These are phyloP conservation scores for Crithidia sp. DNA, from an alignment of 208 protist genomes.

Conservation along the genomic window DNA sequence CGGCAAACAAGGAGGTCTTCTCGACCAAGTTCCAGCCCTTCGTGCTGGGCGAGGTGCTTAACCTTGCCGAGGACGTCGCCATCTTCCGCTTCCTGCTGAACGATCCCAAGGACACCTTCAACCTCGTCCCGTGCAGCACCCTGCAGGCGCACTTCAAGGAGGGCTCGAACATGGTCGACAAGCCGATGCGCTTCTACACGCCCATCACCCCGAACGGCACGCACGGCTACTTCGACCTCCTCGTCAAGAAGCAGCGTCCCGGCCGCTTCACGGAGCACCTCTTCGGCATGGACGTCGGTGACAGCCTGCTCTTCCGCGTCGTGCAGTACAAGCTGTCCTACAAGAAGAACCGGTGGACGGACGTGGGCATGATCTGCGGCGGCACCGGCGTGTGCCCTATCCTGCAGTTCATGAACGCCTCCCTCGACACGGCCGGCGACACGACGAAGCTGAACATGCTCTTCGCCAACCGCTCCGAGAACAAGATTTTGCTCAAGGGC, in stretches of 20 bases:
- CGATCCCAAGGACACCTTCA: slow-evolving; percentile 65
- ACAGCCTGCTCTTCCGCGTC: slow-evolving; percentile 78
- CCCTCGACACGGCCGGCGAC: slow-evolving; percentile 81
- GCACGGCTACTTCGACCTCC: slow-evolving; percentile 90
- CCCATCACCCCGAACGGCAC: slow-evolving; percentile 88
- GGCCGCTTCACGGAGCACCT: slow-evolving; percentile 89
- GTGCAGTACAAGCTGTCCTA: slow-evolving; percentile 88
- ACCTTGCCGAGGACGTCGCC: slow-evolving; percentile 85
- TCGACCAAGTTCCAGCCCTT: slow-evolving; percentile 79
- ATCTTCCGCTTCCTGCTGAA: slow-evolving; percentile 89
- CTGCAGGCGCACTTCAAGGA: slow-evolving; percentile 86
- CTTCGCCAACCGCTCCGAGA: slow-evolving; percentile 92
- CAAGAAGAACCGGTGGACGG: slow-evolving; percentile 73
- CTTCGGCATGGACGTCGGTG: slow-evolving; percentile 83
- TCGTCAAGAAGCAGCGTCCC: slow-evolving; percentile 84
- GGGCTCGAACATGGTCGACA: slow-evolving; percentile 78
- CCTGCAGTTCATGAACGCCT: slow-evolving; percentile 90
- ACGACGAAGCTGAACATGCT: slow-evolving; percentile 84
- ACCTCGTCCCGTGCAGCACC: slow-evolving; percentile 80
- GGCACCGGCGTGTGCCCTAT: slow-evolving; percentile 94
- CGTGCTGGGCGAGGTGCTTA: slow-evolving; percentile 85
- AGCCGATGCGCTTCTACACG: slow-evolving; percentile 92
- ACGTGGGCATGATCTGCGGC: slow-evolving; percentile 90
- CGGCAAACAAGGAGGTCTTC: slow-evolving; percentile 47
- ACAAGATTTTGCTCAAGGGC: slow-evolving; percentile 92